phyloP scores from a whole-genome alignment of 345 rosid genomes.

The Nephelium lappaceum region DNA sequence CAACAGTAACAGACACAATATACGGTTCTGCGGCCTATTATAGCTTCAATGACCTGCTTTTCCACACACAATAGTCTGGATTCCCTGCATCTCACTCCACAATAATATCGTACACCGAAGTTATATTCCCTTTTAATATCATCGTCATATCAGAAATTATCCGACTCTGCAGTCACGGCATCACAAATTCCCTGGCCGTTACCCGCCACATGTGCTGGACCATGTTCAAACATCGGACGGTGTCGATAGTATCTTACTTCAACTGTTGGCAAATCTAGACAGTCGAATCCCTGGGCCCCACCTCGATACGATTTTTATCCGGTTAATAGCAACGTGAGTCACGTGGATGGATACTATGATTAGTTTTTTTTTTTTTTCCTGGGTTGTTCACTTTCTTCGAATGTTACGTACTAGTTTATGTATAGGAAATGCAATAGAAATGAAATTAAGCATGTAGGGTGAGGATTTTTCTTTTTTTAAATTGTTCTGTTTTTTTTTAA shows the following conservation, averaged over 20 bases:
- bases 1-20: background rate
- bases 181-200: background rate
- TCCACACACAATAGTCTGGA: background rate
- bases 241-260: constrained; percentile 36
- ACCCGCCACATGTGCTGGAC: background rate
- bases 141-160: background rate
- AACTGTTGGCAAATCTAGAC: background rate
- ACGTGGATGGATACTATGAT: constrained; percentile 22
- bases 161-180: background rate
- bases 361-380: background rate
- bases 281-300: background rate
- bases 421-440: background rate
- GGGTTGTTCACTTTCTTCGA: too few species aligned
- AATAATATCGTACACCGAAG: background rate
- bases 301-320: background rate
- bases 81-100: background rate
- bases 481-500: too few species aligned
- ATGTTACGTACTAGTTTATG: too few species aligned
- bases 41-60: background rate
- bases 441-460: background rate
- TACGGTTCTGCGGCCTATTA: background rate
- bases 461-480: too few species aligned
- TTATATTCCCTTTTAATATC: background rate
- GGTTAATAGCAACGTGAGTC: constrained; percentile 31
- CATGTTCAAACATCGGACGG: constrained; percentile 39